phyloP scores from a whole-genome alignment of 352 stramenopile genomes.

The Pythium rhizo-oryzae region DNA sequence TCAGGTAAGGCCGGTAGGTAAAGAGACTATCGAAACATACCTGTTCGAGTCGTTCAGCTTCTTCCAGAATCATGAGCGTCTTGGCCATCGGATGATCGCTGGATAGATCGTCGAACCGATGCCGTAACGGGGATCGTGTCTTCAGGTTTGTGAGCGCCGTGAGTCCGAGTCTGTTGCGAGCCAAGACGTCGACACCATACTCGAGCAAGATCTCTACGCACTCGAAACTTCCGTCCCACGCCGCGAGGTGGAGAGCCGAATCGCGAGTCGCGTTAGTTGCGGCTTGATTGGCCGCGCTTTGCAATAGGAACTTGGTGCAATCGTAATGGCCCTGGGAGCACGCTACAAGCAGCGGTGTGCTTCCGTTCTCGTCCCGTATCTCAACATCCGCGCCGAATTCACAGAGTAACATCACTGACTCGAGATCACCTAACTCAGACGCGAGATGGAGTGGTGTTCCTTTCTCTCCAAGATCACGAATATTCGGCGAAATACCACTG shows the following conservation, averaged over 20 bases:
- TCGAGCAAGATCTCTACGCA: slow-evolving; percentile 70
- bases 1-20: too few species aligned
- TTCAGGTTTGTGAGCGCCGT: slow-evolving; percentile 62
- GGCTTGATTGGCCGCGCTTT: slow-evolving; percentile 62
- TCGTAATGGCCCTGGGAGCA: slow-evolving; percentile 72
- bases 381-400: slow-evolving; percentile 72
- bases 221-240: slow-evolving; percentile 61
- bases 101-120: slow-evolving; percentile 68
- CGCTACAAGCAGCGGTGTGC: slow-evolving; percentile 66
- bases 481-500: slow-evolving; percentile 52
- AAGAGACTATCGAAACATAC: background rate
- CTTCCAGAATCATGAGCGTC: slow-evolving; percentile 51
- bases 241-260: slow-evolving; percentile 66
- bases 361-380: slow-evolving; percentile 59
- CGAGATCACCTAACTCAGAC: slow-evolving; percentile 65
- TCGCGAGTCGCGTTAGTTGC: slow-evolving; percentile 49
- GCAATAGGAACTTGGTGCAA: slow-evolving; percentile 69
- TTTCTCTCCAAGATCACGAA: slow-evolving; percentile 59
- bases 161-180: slow-evolving; percentile 49
- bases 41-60: slow-evolving; percentile 31
- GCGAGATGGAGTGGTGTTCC: slow-evolving; percentile 73
- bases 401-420: slow-evolving; percentile 64
- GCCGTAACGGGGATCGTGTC: slow-evolving; percentile 58
- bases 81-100: slow-evolving; percentile 51
- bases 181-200: slow-evolving; percentile 55